Evolutionary conservation across 108 stramenopile species (phyloP), one percentile per base, ranked within the genome.

Genomic region (Pseudonitzschia delicatissima): DNA sequence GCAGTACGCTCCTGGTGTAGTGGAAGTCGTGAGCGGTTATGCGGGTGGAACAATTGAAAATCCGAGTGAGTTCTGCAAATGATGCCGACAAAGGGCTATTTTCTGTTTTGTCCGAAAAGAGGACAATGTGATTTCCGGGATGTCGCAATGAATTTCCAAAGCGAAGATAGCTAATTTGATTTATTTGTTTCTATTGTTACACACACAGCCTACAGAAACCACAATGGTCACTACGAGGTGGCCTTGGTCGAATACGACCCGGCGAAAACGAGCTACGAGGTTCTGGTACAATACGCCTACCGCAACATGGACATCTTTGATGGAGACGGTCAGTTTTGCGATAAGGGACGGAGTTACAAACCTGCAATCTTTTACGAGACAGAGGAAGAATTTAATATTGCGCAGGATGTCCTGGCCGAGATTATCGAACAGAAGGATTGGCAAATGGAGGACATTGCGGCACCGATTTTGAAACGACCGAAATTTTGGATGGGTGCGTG

Each of bases 1-100:
- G 17, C 53, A 55, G 53, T 55, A 55, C 32, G 53, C 20, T n/a
- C 53, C 53, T 12, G 53, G 53, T 15, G 53, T 55, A 12, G 53
- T 55, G 0, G 53, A 55, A 33, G 53, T 17, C n/a, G 53, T 55
- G 31, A 55, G 53, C 32, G 53, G 53, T 6, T 55, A 55, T 17
- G 53, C 53, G n/a, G 53, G 53, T 33, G 53, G 53, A 11, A 55
- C 32, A 8, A 55, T 31, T 0, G 53, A 55, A n/a, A 31, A 55
- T 17, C 53, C 53, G 27, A 55, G 53, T 48, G 23, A 18, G 20
- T 39, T 39, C 37, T 48, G 47, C 7, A n/a, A n/a, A n/a, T n/a
- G n/a, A n/a, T n/a, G n/a, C n/a, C n/a, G n/a, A n/a, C n/a, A n/a
- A n/a, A n/a, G n/a, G n/a, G n/a, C n/a, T n/a, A n/a, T n/a, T n/a